Conservation (phyloP, 1,139 yeast genomes). For the Taphrina confusa region DNA sequence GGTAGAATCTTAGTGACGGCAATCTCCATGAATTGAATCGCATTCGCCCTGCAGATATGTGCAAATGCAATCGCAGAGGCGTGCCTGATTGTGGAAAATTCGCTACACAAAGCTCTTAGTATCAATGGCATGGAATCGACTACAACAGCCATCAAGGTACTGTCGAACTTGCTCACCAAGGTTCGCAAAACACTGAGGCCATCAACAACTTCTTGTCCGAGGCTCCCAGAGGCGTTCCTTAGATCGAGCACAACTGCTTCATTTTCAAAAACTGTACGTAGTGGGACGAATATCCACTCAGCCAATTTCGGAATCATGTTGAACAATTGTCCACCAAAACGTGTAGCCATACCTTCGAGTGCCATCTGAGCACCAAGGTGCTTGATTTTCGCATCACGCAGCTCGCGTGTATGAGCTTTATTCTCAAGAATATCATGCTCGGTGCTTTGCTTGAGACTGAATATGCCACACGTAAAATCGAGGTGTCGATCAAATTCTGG, state of each 20-base stretch:
- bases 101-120: conserved; percentile 65
- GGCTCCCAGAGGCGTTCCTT: conserved; percentile 52
- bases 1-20: conserved; percentile 80
- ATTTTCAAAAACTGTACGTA: conserved; percentile 47
- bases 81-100: conserved; percentile 78
- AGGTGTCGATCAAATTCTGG: conserved; percentile 83
- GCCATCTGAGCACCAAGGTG: conserved; percentile 80
- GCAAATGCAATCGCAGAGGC: conserved; percentile 91
- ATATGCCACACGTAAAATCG: conserved; percentile 57
- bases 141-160: conserved; percentile 55
- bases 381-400: conserved; percentile 73
- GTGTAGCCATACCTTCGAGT: conserved; percentile 54
- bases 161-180: conserved; percentile 63
- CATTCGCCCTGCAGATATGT: conserved; percentile 70
- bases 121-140: conserved; percentile 54
- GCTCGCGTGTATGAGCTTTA: conserved; percentile 64
- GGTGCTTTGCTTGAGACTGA: conserved; percentile 77
- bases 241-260: conserved; percentile 48
- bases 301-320: conserved; percentile 66
- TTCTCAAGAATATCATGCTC: conserved; percentile 66
- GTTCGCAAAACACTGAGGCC: conserved; percentile 81
- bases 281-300: conserved; percentile 67
- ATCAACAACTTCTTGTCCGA: conserved; percentile 84
- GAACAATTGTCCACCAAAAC: conserved; percentile 61
- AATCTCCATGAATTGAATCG: conserved; percentile 73